phyloP scores from a whole-genome alignment of 768 basidiomycete genomes.

The Kwoniella sp. region DNA sequence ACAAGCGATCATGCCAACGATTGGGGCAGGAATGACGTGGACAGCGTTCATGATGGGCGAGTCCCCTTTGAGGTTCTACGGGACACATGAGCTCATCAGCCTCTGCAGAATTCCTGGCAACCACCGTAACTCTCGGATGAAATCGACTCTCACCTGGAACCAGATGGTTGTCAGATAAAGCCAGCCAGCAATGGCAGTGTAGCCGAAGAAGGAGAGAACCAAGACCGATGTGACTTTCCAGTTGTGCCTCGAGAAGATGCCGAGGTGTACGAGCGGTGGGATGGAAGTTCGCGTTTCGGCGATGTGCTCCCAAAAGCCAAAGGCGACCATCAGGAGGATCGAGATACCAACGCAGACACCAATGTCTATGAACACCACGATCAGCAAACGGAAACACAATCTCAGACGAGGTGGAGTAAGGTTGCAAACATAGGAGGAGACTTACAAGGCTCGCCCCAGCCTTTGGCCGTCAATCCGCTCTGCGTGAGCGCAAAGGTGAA shows the following conservation, averaged over 20 bases:
- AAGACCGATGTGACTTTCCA: conserved; percentile 28
- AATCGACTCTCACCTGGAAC: conserved; percentile 28
- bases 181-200: conserved; percentile 22
- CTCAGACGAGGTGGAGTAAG: conserved; percentile 36
- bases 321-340: conserved; percentile 63
- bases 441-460: conserved; percentile 66
- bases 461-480: conserved; percentile 62
- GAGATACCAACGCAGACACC: conserved; percentile 68
- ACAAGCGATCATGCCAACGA: conserved; percentile 25
- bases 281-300: conserved; percentile 59
- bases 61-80: conserved; percentile 28
- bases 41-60: conserved; percentile 29
- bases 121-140: too few species aligned
- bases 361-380: conserved; percentile 65
- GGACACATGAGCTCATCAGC: not conserved
- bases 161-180: conserved; percentile 30
- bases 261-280: conserved; percentile 39
- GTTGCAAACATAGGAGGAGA: conserved; percentile 17
- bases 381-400: conserved; percentile 29
- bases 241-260: conserved; percentile 31
- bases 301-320: conserved; percentile 67
- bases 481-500: conserved; percentile 73
- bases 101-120: too few species aligned
- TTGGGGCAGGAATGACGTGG: conserved; percentile 23
- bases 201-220: conserved; percentile 20